These are phyloP conservation scores for Geranium rotundifolium DNA, from an alignment of 345 rosid species.

Conservation along the genomic window DNA sequence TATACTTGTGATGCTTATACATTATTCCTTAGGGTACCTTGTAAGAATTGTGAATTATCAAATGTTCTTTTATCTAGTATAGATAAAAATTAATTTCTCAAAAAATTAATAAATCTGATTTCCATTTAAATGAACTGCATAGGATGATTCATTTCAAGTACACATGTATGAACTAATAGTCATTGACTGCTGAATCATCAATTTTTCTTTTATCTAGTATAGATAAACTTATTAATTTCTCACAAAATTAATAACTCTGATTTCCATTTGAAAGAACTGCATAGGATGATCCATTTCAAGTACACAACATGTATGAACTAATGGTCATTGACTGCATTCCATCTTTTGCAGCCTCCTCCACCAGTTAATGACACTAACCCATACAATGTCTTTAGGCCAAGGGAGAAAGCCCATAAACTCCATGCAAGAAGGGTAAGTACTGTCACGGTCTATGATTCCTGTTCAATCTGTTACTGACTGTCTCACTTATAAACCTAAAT, in stretches of 20 bases:
- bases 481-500: slow-evolving; percentile 1
- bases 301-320: background rate
- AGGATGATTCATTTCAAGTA: background rate
- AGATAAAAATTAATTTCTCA: background rate
- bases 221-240: too few species aligned
- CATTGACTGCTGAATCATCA: background rate
- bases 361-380: slow-evolving; percentile 96
- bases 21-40: background rate
- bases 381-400: slow-evolving; percentile 91
- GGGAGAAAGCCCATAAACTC: slow-evolving; percentile 94
- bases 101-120: background rate
- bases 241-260: too few species aligned
- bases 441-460: background rate
- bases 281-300: background rate
- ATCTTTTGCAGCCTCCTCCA: slow-evolving; percentile 73
- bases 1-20: background rate
- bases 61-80: too few species aligned
- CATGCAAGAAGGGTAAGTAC: slow-evolving; percentile 81
- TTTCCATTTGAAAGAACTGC: background rate
- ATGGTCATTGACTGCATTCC: background rate
- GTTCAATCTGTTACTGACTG: too few species aligned
- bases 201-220: too few species aligned
- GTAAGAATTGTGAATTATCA: background rate
- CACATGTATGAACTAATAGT: slow-evolving; percentile 1
- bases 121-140: background rate